Conservation (phyloP, 1,284 basidiomycete species). For the Thelephora terrestris region DNA sequence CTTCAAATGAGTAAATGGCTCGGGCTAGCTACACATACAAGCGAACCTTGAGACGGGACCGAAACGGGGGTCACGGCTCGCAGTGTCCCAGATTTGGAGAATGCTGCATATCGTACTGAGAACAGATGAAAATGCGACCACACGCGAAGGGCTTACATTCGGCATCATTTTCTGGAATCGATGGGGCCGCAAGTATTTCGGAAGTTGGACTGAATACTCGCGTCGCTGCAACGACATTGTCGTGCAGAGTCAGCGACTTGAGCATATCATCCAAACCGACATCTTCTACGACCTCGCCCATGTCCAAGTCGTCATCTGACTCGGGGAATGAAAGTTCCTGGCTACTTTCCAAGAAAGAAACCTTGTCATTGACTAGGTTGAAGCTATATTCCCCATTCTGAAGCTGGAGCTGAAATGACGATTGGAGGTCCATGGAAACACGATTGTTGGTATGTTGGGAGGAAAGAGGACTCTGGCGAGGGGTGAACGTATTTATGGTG, state of each 20-base stretch:
- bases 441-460: slow-evolving; percentile 26
- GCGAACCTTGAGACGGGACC: too few species aligned
- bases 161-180: not conserved
- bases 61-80: too few species aligned
- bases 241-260: not conserved
- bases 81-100: too few species aligned
- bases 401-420: slow-evolving; percentile 47
- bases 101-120: too few species aligned
- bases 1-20: too few species aligned
- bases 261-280: slow-evolving; percentile 5
- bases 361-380: slow-evolving; percentile 52
- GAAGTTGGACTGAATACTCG: not conserved
- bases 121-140: too few species aligned
- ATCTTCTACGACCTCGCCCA: slow-evolving; percentile 10
- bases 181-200: not conserved
- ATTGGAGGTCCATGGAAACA: slow-evolving; percentile 44
- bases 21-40: too few species aligned
- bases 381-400: slow-evolving; percentile 47
- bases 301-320: slow-evolving; percentile 15
- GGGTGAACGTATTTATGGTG: slow-evolving; percentile 6
- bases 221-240: not conserved
- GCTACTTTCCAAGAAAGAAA: slow-evolving; percentile 39
- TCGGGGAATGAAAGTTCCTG: slow-evolving; percentile 23
- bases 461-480: not conserved
- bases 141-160: not conserved